Evolutionary conservation across 1,139 yeast genomes (phyloP).

Genomic region (Pichia sp.): DNA sequence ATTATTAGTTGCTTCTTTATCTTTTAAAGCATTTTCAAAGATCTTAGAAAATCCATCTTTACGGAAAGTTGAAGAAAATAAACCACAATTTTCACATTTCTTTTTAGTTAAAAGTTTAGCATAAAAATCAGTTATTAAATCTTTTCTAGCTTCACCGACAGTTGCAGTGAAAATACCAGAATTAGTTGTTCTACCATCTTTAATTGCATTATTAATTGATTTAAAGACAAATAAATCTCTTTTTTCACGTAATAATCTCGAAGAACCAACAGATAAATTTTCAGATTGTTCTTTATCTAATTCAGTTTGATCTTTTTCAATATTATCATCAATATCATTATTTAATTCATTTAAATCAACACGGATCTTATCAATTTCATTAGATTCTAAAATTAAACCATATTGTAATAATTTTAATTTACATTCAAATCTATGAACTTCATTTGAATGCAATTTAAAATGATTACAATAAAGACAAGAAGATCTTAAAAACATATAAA

Average conservation of each 20-base stretch:
- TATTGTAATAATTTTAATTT: constrained; percentile 78
- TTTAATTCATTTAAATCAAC: constrained; percentile 35
- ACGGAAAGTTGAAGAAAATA: constrained; percentile 90
- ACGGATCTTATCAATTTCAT: constrained; percentile 60
- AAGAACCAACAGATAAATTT: constrained; percentile 8
- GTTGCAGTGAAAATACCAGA: constrained; percentile 76
- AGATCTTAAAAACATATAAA: constrained; percentile 76
- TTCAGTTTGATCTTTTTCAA: constrained; percentile 20
- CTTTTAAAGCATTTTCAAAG: constrained; percentile 79
- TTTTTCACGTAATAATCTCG: constrained; percentile 34
- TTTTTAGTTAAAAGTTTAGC: constrained; percentile 66
- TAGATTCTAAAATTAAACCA: constrained; percentile 77
- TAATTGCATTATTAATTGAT: constrained; percentile 67
- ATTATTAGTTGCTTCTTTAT: constrained; percentile 75
- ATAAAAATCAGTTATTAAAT: constrained; percentile 68
- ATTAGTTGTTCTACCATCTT: constrained; percentile 65
- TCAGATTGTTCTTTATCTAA: constrained; percentile 24
- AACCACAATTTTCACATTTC: constrained; percentile 91
- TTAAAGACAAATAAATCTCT: constrained; percentile 68
- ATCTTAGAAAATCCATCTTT: constrained; percentile 93
- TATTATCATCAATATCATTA: constrained; percentile 1
- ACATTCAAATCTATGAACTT: constrained; percentile 71
- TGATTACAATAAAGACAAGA: constrained; percentile 88
- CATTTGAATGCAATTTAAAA: constrained; percentile 63
- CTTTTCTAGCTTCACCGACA: constrained; percentile 81